Evolutionary conservation across 768 basidiomycete species (phyloP), one percentile per base, ranked within the genome.

Genomic region (Sutorius australiensis): DNA sequence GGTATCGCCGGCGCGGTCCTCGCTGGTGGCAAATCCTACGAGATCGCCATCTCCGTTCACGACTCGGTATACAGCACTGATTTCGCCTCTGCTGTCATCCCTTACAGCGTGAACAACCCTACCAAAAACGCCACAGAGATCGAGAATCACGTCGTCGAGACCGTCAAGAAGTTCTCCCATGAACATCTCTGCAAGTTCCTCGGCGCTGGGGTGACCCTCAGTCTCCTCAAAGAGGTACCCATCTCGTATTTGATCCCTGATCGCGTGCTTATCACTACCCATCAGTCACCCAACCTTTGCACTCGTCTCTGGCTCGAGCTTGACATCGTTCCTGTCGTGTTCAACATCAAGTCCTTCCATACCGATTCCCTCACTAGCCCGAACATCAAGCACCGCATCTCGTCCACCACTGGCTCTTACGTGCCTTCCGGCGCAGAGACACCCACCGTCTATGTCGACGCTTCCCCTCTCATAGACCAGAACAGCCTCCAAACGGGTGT

Each of bases 161-260:
- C 79, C 11, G 68, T 92, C 48, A 80, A 82, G 66, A 81, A 82
- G 61, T 91, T 92, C 75, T 82, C 83, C 42, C 72, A 75, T 27
- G 85, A 87, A 59, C 90, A 92, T 67, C 70, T 91, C 21, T 87
- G 89, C 80, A 91, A 92, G 75, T 90, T 92, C 76, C 77, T 92
- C 56, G 89, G 89, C 60, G 86, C 86, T 5, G 90, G 90, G 61
- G 79, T 93, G 51, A 88, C 90, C 37, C 70, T 89, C 48, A 65
- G 73, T 24, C 76, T 93, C 54, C 76, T 91, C 61, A 80, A 78
- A 62, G 87, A 89, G 76, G 87, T 86, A 48, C 37, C 65, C 59
- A 37, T 47, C 54, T 10, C 40, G 43, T 51, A 30, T 46, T 53
- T 34, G 45, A 51, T 55, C 41, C 49, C 33, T 8, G 24, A 48